A percentile compares a stretch with the other conserved stretches of the same genome.
phyloP scores from a whole-genome alignment of 768 basidiomycete species.

The Coprinellus micaceus region DNA sequence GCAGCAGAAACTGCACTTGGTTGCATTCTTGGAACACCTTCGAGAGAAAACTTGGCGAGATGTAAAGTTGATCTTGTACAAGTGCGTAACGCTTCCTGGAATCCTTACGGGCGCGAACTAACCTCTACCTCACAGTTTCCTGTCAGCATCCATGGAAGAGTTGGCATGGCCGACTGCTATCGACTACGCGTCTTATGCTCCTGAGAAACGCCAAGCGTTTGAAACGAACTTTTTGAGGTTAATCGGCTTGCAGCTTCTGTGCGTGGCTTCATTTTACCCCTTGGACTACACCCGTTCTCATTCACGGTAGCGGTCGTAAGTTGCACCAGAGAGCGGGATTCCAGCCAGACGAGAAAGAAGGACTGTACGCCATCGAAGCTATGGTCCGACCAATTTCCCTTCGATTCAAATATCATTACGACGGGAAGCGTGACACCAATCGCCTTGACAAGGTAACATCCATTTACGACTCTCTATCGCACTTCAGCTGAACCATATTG shows the following conservation, averaged over 20 bases:
- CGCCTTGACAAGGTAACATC: conserved; percentile 78
- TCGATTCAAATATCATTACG: conserved; percentile 95
- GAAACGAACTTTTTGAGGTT: conserved; percentile 77
- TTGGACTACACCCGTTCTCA: background rate
- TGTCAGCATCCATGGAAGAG: conserved; percentile 63
- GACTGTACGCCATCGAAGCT: conserved; percentile 80
- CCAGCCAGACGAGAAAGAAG: conserved; percentile 38
- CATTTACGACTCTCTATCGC: background rate
- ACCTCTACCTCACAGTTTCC: conserved; percentile 38
- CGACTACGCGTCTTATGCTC: conserved; percentile 51
- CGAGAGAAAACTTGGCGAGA: conserved; percentile 72
- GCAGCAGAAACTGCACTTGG: conserved; percentile 54
- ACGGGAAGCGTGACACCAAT: conserved; percentile 82
- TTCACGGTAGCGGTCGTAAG: background rate
- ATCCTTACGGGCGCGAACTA: background rate
- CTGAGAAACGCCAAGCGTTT: conserved; percentile 58
- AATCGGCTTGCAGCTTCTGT: conserved; percentile 76
- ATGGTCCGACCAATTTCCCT: conserved; percentile 79
- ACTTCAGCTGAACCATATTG: background rate
- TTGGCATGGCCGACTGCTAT: conserved; percentile 84
- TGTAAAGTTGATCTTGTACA: conserved; percentile 61
- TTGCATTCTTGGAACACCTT: conserved; percentile 58
- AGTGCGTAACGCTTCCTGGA: conserved; percentile 45
- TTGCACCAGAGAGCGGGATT: conserved; percentile 11
- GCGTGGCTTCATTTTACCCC: conserved; percentile 23